These are phyloP conservation scores for Penstemon newberryi DNA, from an alignment of 257 asterid species.

Conservation along the genomic window DNA sequence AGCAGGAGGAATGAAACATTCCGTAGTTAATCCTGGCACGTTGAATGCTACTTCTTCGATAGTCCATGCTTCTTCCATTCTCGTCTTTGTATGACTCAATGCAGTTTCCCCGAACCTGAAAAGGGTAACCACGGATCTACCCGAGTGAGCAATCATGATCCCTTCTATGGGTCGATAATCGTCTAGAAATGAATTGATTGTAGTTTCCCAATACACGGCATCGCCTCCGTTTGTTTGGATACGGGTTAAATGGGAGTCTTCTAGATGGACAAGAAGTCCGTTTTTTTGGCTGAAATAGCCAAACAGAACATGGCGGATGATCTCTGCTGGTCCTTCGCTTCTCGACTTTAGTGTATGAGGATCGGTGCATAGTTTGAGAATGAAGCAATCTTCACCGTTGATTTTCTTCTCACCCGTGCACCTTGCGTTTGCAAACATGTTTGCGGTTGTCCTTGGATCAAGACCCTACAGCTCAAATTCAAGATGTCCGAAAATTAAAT, in stretches of 20 bases:
- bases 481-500: too few relatives aligned
- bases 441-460: slow-evolving; percentile 58
- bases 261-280: slow-evolving; percentile 54
- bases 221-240: slow-evolving; percentile 48
- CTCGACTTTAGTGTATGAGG: slow-evolving; percentile 51
- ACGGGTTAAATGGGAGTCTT: slow-evolving; percentile 57
- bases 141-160: slow-evolving; percentile 57
- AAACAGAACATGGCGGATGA: slow-evolving; percentile 47
- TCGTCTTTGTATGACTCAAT: slow-evolving; percentile 56
- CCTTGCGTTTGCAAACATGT: slow-evolving; percentile 52
- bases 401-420: slow-evolving; percentile 60
- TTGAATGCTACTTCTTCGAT: slow-evolving; percentile 59
- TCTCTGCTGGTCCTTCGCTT: slow-evolving; percentile 62
- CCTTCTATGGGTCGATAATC: slow-evolving; percentile 55
- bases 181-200: slow-evolving; percentile 51
- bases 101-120: slow-evolving; percentile 59
- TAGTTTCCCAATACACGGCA: slow-evolving; percentile 58
- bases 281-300: slow-evolving; percentile 64
- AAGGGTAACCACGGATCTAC: slow-evolving; percentile 53
- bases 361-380: slow-evolving; percentile 52
- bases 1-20: slow-evolving; percentile 57
- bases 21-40: slow-evolving; percentile 46
- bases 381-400: slow-evolving; percentile 55
- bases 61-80: slow-evolving; percentile 56
- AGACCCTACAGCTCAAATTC: slow-evolving; percentile 38